Evolutionary conservation across 345 rosid genomes (phyloP), one percentile per base, ranked within the genome.

Genomic region (Trapa incisa): DNA sequence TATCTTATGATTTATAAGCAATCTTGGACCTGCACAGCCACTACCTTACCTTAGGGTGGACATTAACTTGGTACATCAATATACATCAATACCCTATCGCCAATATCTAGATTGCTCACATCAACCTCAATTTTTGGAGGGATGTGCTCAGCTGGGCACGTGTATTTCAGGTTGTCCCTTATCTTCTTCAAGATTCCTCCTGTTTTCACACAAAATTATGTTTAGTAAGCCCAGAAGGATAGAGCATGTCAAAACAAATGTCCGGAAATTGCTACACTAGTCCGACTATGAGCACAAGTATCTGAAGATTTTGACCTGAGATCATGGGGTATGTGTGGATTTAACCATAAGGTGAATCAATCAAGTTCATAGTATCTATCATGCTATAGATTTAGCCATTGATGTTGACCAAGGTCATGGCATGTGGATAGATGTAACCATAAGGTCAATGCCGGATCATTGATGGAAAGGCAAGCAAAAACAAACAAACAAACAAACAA

Each of bases 81-180:
- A 22, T 22, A 22, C 29, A 22, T 22, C 17, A 68, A 75, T 56
- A 91, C 79, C 72, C 76, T 78, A 74, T 88, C 97, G 66, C 78
- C 97, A 42, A 87, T 75, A 72, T 90, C 97, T 37, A 94, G 85
- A 29, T 79, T 84, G 82, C 99, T 87, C 66, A 91, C 77, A 33
- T 94, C 99, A 64, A 91, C 86, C 79, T 94, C 92, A 16, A 94
- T 78, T 75, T 90, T 87, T 5, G 82, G 81, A 67, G 97, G 97
- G 66, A 94, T 82, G 72, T 79, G 83, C 68, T 88, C 97, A 0
- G 95, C 89, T 35, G 87, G 87, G 67, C 92, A 84, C 29, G 80
- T 68, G 71, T 76, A 85, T 60, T 75, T 88, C 64, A 94, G 65
- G 66, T 69, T 76, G 63, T 71, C 74, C 71, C 95, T 80, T 69